Evolutionary conservation across 495 filamentous ascomycete genomes (phyloP).

Genomic region (Paragyromitra xinjiangensis): DNA sequence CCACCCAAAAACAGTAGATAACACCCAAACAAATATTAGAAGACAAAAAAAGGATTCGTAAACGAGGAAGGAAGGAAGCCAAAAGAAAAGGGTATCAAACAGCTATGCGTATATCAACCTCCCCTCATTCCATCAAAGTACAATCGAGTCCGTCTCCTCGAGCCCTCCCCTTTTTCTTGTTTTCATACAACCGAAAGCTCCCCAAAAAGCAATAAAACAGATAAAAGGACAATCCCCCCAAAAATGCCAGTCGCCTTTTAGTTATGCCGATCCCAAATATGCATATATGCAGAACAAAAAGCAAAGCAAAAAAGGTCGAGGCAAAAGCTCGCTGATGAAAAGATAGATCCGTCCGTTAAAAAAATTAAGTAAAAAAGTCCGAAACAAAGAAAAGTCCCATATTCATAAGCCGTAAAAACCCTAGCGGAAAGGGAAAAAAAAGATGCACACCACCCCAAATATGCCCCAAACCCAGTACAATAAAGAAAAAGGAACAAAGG

Average conservation of each 20-base stretch:
- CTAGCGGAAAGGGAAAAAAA: slow-evolving; percentile 12
- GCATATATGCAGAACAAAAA: slow-evolving; percentile 43
- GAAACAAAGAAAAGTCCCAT: slow-evolving; percentile 47
- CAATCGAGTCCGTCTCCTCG: slow-evolving; percentile 19
- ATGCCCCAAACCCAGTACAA: slow-evolving; percentile 32
- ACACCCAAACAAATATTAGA: slow-evolving; percentile 43
- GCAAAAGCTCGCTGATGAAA: slow-evolving; percentile 31
- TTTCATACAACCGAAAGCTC: slow-evolving; percentile 33
- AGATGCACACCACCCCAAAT: slow-evolving; percentile 40
- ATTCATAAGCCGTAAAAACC: slow-evolving; percentile 48
- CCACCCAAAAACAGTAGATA: slow-evolving; percentile 36
- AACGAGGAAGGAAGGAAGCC: slow-evolving; percentile 10
- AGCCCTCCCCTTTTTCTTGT: slow-evolving; percentile 13
- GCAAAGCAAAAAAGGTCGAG: slow-evolving; percentile 18
- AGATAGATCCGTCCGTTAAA: slow-evolving; percentile 9
- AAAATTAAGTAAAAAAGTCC: slow-evolving; percentile 34
- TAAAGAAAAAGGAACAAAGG: slow-evolving; percentile 22
- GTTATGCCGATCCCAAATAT: slow-evolving; percentile 51
- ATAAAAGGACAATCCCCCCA: slow-evolving; percentile 41
- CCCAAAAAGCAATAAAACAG: slow-evolving; percentile 33
- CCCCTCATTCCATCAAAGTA: slow-evolving; percentile 32
- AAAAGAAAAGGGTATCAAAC: slow-evolving; percentile 44
- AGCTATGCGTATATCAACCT: slow-evolving; percentile 21
- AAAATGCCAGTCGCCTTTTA: slow-evolving; percentile 52
- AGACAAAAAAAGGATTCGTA: slow-evolving; percentile 22